phyloP scores from a whole-genome alignment of 192 early-diverging fungal species.

The Entrophospora sp. region DNA sequence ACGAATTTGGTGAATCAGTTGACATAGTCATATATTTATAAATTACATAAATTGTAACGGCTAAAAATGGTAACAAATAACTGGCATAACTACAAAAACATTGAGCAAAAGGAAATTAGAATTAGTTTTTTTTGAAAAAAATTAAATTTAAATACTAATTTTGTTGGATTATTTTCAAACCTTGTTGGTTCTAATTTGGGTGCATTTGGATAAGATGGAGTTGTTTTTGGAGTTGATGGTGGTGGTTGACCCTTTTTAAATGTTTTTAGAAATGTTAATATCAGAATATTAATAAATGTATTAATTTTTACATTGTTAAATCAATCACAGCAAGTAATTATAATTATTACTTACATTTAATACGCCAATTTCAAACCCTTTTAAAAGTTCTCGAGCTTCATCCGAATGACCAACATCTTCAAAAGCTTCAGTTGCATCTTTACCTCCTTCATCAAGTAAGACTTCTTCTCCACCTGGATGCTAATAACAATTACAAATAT shows the following conservation, averaged over 20 bases:
- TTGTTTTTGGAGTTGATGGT: neutral
- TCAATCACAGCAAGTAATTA: neutral
- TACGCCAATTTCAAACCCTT: conserved; percentile 65
- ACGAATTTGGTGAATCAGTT: too few species aligned
- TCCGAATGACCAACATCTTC: conserved; percentile 97
- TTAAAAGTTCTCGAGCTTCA: conserved; percentile 83
- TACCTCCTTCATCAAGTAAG: conserved; percentile 81
- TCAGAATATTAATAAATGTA: neutral
- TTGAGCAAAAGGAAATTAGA: too few species aligned
- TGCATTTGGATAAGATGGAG: neutral
- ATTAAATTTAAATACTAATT: too few species aligned
- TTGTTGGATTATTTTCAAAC: too few species aligned
- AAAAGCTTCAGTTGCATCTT: conserved; percentile 88
- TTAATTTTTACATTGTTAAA: neutral
- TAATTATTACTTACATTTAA: conserved; percentile 39
- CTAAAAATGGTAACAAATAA: too few species aligned
- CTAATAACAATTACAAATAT: conserved; percentile 31
- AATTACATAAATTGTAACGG: too few species aligned
- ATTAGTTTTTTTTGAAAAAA: too few species aligned
- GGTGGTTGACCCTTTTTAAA: neutral
- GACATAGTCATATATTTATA: too few species aligned
- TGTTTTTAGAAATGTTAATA: neutral
- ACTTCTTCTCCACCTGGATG: conserved; percentile 99
- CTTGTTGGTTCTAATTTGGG: neutral
- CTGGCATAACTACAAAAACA: too few species aligned